These are phyloP conservation scores for Chalciporus piperatus DNA, from an alignment of 768 basidiomycete genomes.

Conservation along the genomic window DNA sequence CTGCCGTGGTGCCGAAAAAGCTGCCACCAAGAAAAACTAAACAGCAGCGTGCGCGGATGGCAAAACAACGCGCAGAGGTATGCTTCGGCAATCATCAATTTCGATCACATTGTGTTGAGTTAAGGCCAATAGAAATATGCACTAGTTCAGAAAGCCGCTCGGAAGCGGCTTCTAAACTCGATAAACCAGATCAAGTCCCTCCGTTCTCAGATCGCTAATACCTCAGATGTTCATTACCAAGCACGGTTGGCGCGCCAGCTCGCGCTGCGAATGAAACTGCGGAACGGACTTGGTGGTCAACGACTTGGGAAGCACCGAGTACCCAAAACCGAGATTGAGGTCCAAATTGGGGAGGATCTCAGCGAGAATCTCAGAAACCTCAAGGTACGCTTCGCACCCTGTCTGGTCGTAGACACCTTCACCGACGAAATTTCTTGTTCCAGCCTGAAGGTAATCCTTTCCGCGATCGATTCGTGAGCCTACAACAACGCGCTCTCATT, in stretches of 20 bases:
- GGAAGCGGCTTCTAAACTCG: conserved; percentile 59
- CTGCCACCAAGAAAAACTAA: conserved; percentile 51
- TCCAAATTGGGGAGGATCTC: conserved; percentile 89
- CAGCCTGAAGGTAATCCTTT: conserved; percentile 95
- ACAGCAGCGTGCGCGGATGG: conserved; percentile 68
- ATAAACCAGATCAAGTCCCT: conserved; percentile 56
- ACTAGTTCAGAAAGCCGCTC: conserved; percentile 54
- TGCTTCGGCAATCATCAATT: conserved; percentile 9
- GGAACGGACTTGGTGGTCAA: conserved; percentile 67
- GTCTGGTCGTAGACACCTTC: neutral
- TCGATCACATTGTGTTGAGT: neutral
- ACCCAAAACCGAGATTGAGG: conserved; percentile 64
- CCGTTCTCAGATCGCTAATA: conserved; percentile 40
- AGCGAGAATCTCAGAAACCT: conserved; percentile 79
- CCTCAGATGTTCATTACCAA: conserved; percentile 37
- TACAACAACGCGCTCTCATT: conserved; percentile 84
- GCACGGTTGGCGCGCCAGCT: conserved; percentile 38
- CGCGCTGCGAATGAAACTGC: conserved; percentile 48
- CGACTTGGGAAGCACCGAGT: conserved; percentile 80
- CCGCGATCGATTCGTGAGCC: conserved; percentile 80
- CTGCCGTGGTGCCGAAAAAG: conserved; percentile 37
- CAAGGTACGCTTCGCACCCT: conserved; percentile 76
- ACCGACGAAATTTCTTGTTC: neutral
- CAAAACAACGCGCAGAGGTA: conserved; percentile 63
- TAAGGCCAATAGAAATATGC: conserved; percentile 52